These are phyloP conservation scores for Curvularia eragrostidis DNA, from an alignment of 2,329 filamentous ascomycete species.

Conservation along the genomic window DNA sequence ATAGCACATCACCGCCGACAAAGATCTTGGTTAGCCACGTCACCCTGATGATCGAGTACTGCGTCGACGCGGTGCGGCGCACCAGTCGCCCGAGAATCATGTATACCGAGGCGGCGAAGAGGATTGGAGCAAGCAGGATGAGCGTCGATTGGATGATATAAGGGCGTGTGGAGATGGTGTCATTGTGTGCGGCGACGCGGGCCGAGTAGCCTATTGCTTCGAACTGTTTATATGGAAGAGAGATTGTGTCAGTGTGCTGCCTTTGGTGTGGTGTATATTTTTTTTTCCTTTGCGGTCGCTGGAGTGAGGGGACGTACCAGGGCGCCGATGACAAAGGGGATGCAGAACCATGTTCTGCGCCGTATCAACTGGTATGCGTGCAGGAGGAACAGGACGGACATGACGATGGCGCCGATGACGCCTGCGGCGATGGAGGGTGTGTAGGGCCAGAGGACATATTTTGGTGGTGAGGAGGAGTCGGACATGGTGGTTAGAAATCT, in stretches of 20 bases:
- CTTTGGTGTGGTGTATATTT: no score
- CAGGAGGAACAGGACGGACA: constrained; percentile 51
- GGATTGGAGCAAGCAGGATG: constrained; percentile 47
- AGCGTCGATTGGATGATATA: constrained; percentile 53
- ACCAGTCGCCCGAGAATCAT: constrained; percentile 56
- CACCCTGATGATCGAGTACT: constrained; percentile 52
- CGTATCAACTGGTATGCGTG: constrained; percentile 56
- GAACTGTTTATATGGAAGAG: background rate
- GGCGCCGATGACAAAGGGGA: constrained; percentile 57
- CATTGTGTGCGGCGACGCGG: constrained; percentile 47
- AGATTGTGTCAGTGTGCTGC: no score
- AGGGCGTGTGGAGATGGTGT: constrained; percentile 33
- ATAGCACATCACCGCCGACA: constrained; percentile 59
- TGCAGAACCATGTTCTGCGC: constrained; percentile 60
- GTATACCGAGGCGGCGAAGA: constrained; percentile 58
- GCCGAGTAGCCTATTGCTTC: constrained; percentile 39
- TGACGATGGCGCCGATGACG: constrained; percentile 58
- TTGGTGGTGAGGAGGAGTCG: constrained; percentile 20
- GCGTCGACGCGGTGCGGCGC: constrained; percentile 51
- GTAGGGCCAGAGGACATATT: constrained; percentile 49
- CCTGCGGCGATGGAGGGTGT: constrained; percentile 57
- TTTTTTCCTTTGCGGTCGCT: no score
- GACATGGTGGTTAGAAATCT: background rate
- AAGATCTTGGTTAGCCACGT: constrained; percentile 62
- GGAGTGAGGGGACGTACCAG: constrained; percentile 20